Evolutionary conservation across 345 rosid genomes (phyloP), one percentile per base, ranked within the genome.

Genomic region (Melastoma malabathricum): DNA sequence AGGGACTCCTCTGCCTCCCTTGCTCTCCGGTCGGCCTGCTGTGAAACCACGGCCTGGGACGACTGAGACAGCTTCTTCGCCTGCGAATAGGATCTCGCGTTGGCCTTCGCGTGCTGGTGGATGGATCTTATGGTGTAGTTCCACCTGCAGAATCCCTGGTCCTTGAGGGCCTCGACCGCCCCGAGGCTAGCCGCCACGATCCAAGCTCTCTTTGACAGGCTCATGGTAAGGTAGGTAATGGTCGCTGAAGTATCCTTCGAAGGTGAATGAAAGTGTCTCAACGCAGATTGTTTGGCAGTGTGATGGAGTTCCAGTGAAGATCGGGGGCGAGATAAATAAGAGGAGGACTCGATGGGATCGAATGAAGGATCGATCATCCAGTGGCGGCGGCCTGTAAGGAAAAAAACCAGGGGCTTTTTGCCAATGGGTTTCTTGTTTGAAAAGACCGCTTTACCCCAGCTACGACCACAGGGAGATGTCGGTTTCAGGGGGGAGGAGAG

Each of bases 141-240:
- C 75, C 75, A 62, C 43, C 77, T 63, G 49, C 63, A 68, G 48
- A 67, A 57, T 0, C 74, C 74, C 46, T 72, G 74, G 16, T 75
- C 73, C 52, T 72, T 72, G 34, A 69, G 16, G 4, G 70, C 75
- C 59, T 66, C 77, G 5, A 69, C 70, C 5, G 59, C 77, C 20
- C 55, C 72, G 6, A 66, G 51, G 18, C 66, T 62, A 14, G 70
- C 64, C 13, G 74, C 73, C 0, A 61, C 75, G 3, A 44, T 18
- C 70, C 77, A 72, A 14, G 77, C 69, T 64, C 58, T 67, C 51
- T 72, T 62, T 38, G 56, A 52, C 3, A 59, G 59, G 43, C 55
- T 64, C 77, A 69, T 69, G 45, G 60, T 55, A n/a, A 5, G 15
- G 18, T 29, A 15, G 20, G 18, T 29, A 15, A n/a, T 49, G 5